Base-by-base conservation (phyloP, 1,139 yeast species). In the Yamadazyma kanchanaburiensis region DNA sequence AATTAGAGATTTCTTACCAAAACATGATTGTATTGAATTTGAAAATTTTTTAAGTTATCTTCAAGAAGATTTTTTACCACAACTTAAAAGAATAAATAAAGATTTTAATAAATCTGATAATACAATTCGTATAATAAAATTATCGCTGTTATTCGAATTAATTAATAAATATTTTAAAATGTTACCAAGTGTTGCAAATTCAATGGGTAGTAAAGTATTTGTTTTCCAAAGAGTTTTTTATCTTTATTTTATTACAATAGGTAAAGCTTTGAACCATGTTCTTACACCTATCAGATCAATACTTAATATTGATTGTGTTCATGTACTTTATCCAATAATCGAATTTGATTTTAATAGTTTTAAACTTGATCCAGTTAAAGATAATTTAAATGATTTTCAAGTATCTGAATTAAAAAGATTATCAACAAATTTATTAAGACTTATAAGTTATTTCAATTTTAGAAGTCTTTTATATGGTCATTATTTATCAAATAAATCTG, bases 231-330 rank as follows among this genome's bases (percentile, higher is more conserved):
- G 58, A 32, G 51, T 59, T 3, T 53, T 60, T 27, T 61, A 58
- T 34, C 44, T 65, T 21, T 62, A 64, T 32, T 65, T 45, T 39
- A 48, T 45, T 13, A 64, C 65, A 2, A 42, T 62, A 12, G 71
- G 68, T 1, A 60, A 55, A 34, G 48, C 64, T 2, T 40, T 66
- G 24, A 43, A 49, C 15, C 59, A 64, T 27, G 51, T 60, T 3
- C 49, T 60, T 24, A 49, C 70, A 0, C 61, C 65, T 2, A 47
- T 64, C 4, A 46, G 68, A 40, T 53, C 65, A 10, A 36, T 64
- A 1, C 42, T 61, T 40, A 39, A 60, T 23, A 52, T 61, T n/a
- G 73, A 66, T 33, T 51, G 66, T 12, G 46, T 58, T 24, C 46
- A 61, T 35, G 51, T 64, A 2, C 37, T 60, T 13, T 51, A 49